Base-by-base conservation (phyloP, 2,329 filamentous ascomycete genomes). In the Fusarium palustre region DNA sequence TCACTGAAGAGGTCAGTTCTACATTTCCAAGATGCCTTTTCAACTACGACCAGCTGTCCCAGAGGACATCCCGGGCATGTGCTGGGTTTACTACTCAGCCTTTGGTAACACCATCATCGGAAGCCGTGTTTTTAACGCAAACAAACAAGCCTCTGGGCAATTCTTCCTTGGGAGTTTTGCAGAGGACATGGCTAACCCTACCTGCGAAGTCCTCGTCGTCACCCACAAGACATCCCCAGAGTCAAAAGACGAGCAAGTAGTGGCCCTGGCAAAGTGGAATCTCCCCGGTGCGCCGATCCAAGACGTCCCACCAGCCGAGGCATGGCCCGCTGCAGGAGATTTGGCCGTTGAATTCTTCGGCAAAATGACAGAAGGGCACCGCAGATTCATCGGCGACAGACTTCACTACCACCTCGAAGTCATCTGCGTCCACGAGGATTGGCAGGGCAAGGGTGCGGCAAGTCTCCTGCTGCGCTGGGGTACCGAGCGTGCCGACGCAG, bases 181-280 rank as follows among this genome's bases (percentile, higher is more conserved):
- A 9, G 74, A 80, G n/a, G 83, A 84, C 42, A 65, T 87, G 2
- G 52, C 68, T 2, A 75, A 83, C n/a, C 76, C 81, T 0, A 60
- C 76, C 30, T 77, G 78, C 5, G 77, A 81, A 25, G 76, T 83
- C 24, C 66, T 84, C 7, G 81, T 83, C 30, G 73, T 84, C 10
- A 76, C 77, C 7, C 46, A 58, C 7, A 80, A 71, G 12, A 30
- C 82, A 49, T 39, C 76, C 0, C 50, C 64, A n/a, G 55, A 69
- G n/a, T 34, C 59, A 4, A 41, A 62, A 5, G 52, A 64, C 0
- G 74, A 73, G 2, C 60, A 72, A 2, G 60, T 85, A 3, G 71
- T 86, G 25, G 82, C 81, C 1, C 85, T 83, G 58, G 80, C 81
- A 7, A 84, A 86, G 69, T 88, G 86, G 86, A 68, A 76, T 10